Evolutionary conservation across 2,329 filamentous ascomycete species (phyloP), one percentile per base, ranked within the genome.

Genomic region (Acrocalymma vagum): DNA sequence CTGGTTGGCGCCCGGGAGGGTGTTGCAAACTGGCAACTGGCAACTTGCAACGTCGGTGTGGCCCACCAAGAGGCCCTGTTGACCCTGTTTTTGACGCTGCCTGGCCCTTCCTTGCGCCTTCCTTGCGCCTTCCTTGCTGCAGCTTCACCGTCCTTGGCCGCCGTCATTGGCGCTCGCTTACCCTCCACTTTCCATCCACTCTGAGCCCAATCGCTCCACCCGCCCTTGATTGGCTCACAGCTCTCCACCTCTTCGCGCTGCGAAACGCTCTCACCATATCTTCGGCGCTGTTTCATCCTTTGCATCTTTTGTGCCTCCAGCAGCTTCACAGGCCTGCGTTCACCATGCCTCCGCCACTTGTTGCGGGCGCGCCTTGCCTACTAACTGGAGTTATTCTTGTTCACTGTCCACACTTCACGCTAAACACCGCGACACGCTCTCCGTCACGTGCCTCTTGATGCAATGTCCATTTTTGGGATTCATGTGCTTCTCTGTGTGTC

Each of bases 141-240:
- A 30, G 48, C 35, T 44, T 42, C 38, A 51, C 45, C 48, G 17
- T 43, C 39, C 55, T 62, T 60, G 46, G 62, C 53, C 48, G 48
- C 58, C 56, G 59, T 61, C 56, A 59, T 58, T 55, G 51, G 55
- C 55, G 48, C 50, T 41, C 32, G 42, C 29, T 33, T 53, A 45
- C 48, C 32, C 24, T 47, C 24, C 25, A 28, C 10, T 21, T 16
- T 18, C n/a, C n/a, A n/a, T n/a, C n/a, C n/a, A n/a, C n/a, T n/a
- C n/a, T n/a, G n/a, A 26, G 16, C 33, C 29, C 51, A 38, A 34
- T 50, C n/a, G 52, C 51, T 35, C 17, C 21, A 18, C 17, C 8
- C 17, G 7, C 6, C 23, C 42, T 39, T 60, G 58, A 64, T 65
- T 67, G 61, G 64, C 46, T 42, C 20, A 29, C 31, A 47, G 30